These are phyloP conservation scores for Podospora conica DNA, from an alignment of 495 filamentous ascomycete species.

Conservation along the genomic window DNA sequence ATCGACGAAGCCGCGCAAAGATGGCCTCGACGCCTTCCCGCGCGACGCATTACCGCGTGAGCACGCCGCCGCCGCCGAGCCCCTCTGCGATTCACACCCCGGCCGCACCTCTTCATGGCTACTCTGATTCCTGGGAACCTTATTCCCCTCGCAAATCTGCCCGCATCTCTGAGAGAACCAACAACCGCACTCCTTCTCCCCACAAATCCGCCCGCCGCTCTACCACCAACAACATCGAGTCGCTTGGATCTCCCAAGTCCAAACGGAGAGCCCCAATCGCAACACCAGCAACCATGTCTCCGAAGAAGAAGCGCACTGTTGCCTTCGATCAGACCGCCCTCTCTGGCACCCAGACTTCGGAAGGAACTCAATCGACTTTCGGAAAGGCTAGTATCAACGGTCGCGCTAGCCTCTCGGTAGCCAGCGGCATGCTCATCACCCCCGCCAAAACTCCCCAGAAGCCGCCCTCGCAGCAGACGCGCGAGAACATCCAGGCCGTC, in stretches of 20 bases:
- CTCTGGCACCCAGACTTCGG: constrained; percentile 32
- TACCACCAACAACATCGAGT: constrained; percentile 19
- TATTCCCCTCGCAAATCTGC: constrained; percentile 57
- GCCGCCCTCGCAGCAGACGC: constrained; percentile 48
- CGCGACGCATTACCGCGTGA: too few relatives aligned
- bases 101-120: constrained; percentile 66
- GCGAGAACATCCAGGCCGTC: constrained; percentile 54
- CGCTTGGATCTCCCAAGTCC: constrained; percentile 27
- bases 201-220: constrained; percentile 29
- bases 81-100: constrained; percentile 59
- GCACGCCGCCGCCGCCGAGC: constrained; percentile 60
- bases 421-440: constrained; percentile 66
- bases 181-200: constrained; percentile 40
- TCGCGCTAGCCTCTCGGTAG: constrained; percentile 8
- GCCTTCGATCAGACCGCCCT: constrained; percentile 32
- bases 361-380: constrained; percentile 32
- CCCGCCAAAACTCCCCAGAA: constrained; percentile 85
- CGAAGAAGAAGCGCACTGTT: constrained; percentile 45
- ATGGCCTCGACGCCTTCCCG: background rate
- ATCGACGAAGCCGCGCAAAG: background rate
- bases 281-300: constrained; percentile 35
- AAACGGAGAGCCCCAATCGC: constrained; percentile 12
- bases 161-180: constrained; percentile 40
- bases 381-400: constrained; percentile 14
- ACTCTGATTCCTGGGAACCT: constrained; percentile 63